Evolutionary conservation across 768 basidiomycete genomes (phyloP), one percentile per base, ranked within the genome.

Genomic region (Trametes sanguinea): DNA sequence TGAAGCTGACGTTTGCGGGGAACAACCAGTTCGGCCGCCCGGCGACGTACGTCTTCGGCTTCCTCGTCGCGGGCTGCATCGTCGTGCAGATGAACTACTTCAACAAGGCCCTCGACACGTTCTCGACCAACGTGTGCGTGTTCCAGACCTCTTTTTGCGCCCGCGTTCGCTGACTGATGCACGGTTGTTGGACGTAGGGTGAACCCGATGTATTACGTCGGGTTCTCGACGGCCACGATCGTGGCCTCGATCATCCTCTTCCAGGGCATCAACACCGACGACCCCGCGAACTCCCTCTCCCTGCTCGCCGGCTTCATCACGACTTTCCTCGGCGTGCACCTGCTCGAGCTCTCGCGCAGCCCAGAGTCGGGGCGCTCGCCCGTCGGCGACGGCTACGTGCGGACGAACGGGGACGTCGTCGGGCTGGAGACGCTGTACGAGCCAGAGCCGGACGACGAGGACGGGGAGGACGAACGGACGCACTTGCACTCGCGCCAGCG

Each of bases 151-250:
- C 37, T 16, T 13, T 51, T 4, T 1, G 48, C 50, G 13, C 29
- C 11, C 22, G 55, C 32, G 33, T 61, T 61, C 7, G n/a, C 42
- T 40, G 10, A 35, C n/a, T 40, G 10, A 35, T 14, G 10, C 8
- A 1, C 8, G 6, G 3, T 7, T 2, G 35, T 27, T 50, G 17
- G 22, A 46, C 27, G 17, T 54, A 96, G 94, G 52, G 95, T 98
- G 53, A 98, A 98, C 73, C 96, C 95, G 0, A 90, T 97, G 80
- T 98, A 98, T 76, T 98, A 95, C 71, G 96, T 98, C 74, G 89
- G 92, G 73, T 99, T 99, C 78, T 93, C 94, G 16, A 91, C 92
- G 2, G 89, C 90, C 4, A 98, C 95, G 48, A 90, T 96, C 70
- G 81, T 97, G 43, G 94, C 97, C 0, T 97, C 94, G 62, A 83